phyloP scores from a whole-genome alignment of 192 early-diverging fungal genomes.

The Podila clonocystis region DNA sequence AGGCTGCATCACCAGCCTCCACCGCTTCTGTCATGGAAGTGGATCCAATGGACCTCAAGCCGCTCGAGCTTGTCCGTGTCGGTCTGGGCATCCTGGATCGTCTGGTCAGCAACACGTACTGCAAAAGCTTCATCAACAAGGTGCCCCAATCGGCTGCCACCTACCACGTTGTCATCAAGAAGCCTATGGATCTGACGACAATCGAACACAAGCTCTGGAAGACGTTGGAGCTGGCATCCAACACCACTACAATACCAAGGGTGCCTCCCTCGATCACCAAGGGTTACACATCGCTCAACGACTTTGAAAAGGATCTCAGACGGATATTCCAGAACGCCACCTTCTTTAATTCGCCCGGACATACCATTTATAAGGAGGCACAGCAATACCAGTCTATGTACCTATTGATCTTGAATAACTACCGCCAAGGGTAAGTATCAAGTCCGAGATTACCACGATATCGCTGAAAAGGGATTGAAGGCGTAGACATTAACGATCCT shows the following conservation, averaged over 20 bases:
- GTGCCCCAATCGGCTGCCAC: conserved; percentile 52
- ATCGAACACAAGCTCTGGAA: conserved; percentile 65
- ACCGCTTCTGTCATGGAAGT: neutral
- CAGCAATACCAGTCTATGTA: conserved; percentile 20
- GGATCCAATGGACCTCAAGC: conserved; percentile 8
- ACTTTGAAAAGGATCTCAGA: conserved; percentile 60
- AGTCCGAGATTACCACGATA: no score
- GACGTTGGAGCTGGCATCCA: conserved; percentile 10
- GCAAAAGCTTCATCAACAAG: conserved; percentile 41
- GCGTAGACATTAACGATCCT: neutral
- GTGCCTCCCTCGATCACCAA: conserved; percentile 9
- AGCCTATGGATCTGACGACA: conserved; percentile 64
- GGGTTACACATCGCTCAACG: conserved; percentile 45
- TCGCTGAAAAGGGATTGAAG: no score
- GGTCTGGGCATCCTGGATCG: conserved; percentile 21
- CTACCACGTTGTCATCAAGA: conserved; percentile 59
- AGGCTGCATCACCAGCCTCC: neutral
- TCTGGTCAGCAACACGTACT: conserved; percentile 23
- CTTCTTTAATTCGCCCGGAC: conserved; percentile 34
- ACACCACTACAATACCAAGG: neutral
- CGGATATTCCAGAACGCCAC: conserved; percentile 59
- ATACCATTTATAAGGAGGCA: conserved; percentile 42
- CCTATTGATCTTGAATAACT: conserved; percentile 8
- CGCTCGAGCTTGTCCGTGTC: conserved; percentile 31
- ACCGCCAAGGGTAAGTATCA: conserved; percentile 29